These are phyloP conservation scores for Thuja plicata DNA, from an alignment of 83 land plant species.

Conservation along the genomic window DNA sequence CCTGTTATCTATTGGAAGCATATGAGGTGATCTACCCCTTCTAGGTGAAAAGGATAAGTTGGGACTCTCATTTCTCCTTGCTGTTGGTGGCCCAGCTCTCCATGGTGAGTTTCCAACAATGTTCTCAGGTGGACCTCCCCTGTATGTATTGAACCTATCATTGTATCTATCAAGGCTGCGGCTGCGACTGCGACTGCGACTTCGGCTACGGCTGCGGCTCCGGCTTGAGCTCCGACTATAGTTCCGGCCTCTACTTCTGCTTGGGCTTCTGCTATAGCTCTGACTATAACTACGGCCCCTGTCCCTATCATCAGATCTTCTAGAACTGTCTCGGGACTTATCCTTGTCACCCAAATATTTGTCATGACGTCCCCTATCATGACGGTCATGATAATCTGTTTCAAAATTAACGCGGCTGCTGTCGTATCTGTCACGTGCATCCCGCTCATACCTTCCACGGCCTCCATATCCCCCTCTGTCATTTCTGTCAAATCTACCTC, in stretches of 20 bases:
- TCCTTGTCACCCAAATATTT: slow-evolving; percentile 31
- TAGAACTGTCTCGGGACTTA: slow-evolving; percentile 18
- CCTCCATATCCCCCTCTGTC: slow-evolving; percentile 23
- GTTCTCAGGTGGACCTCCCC: slow-evolving; percentile 2
- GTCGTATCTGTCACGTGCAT: slow-evolving; percentile 9
- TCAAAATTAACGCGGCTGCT: slow-evolving; percentile 28
- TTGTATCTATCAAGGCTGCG: slow-evolving; percentile 31
- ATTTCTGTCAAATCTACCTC: slow-evolving; percentile 20
- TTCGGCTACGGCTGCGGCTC: slow-evolving; percentile 30
- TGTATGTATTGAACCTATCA: slow-evolving; percentile 23
- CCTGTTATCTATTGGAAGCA: neutral
- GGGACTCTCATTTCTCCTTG: neutral
- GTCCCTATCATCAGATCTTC: slow-evolving; percentile 39
- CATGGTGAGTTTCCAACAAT: neutral
- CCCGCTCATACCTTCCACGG: slow-evolving; percentile 27
- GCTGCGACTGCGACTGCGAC: slow-evolving; percentile 31
- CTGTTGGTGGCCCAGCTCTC: neutral
- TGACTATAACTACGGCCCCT: slow-evolving; percentile 26
- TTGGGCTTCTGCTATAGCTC: slow-evolving; percentile 47
- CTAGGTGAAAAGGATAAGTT: neutral
- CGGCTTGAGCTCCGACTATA: slow-evolving; percentile 43
- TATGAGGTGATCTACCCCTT: neutral
- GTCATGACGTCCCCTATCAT: slow-evolving; percentile 26
- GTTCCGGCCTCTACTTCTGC: slow-evolving; percentile 51
- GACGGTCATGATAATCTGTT: slow-evolving; percentile 27